phyloP scores from a whole-genome alignment of 345 rosid genomes.

The Moricandia moricandioides region DNA sequence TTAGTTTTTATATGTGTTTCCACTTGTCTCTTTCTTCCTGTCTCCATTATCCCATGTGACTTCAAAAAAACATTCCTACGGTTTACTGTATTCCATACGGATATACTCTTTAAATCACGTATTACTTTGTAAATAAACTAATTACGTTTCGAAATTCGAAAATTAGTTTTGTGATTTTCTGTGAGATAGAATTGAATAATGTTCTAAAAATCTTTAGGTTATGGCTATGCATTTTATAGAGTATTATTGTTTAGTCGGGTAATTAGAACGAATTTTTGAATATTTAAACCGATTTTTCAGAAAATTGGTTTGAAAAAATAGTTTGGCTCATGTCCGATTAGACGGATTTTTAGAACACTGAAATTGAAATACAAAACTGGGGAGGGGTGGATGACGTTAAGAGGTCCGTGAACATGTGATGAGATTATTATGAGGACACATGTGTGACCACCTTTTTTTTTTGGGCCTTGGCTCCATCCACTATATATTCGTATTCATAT shows the following conservation, averaged over 20 bases:
- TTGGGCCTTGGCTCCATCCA: background rate
- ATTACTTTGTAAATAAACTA: background rate
- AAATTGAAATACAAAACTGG: background rate
- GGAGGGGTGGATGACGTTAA: background rate
- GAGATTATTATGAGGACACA: background rate
- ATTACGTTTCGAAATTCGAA: background rate
- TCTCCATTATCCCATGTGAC: slow-evolving; percentile 29
- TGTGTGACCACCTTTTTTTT: slow-evolving; percentile 16
- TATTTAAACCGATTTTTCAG: no score
- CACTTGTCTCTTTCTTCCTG: slow-evolving; percentile 22
- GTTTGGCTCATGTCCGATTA: no score
- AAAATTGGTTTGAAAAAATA: no score
- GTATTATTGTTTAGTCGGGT: no score
- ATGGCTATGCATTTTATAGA: no score
- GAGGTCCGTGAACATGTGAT: slow-evolving; percentile 26
- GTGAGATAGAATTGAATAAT: background rate
- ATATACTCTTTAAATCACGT: background rate
- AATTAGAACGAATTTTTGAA: no score
- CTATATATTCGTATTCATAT: background rate
- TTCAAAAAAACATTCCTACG: slow-evolving; percentile 21
- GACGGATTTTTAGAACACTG: no score
- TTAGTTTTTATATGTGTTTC: background rate
- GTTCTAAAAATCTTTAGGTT: no score
- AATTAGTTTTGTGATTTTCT: background rate
- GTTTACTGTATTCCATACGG: background rate